These are phyloP conservation scores for Kodamaea lidongshanica DNA, from an alignment of 805 yeast species.

Conservation along the genomic window DNA sequence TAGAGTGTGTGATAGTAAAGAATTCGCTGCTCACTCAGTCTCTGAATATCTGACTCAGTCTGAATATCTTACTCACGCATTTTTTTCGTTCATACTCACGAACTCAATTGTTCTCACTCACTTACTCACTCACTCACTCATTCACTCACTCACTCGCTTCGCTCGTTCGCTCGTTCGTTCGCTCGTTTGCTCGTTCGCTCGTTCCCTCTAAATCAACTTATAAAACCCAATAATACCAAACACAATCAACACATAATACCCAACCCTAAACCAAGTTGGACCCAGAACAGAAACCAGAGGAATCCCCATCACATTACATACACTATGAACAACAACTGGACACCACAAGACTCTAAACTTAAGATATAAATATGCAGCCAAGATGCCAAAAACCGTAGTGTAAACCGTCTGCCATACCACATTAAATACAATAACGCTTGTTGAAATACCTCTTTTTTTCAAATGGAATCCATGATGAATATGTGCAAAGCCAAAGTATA, in stretches of 20 bases:
- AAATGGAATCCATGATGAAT: constrained; percentile 55
- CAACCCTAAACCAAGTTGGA: constrained; percentile 11
- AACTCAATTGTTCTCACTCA: too few relatives aligned
- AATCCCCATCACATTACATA: constrained; percentile 68
- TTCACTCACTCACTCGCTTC: too few relatives aligned
- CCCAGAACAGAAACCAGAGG: constrained; percentile 36
- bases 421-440: constrained; percentile 33
- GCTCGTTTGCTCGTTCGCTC: too few relatives aligned
- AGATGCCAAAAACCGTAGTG: constrained; percentile 66
- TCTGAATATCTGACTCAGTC: too few relatives aligned
- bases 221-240: constrained; percentile 39
- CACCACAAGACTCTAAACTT: constrained; percentile 49
- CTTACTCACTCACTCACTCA: too few relatives aligned
- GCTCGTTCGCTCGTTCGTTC: too few relatives aligned
- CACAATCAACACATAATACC: constrained; percentile 35
- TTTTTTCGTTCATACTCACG: too few relatives aligned
- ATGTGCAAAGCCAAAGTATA: constrained; percentile 73
- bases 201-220: constrained; percentile 3
- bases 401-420: constrained; percentile 51
- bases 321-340: constrained; percentile 51
- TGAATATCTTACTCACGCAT: too few relatives aligned
- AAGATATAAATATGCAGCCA: constrained; percentile 54
- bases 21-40: too few relatives aligned
- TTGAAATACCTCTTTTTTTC: constrained; percentile 23
- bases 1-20: too few relatives aligned